Evolutionary conservation across 1,284 basidiomycete genomes (phyloP).

Genomic region (Fistulinella cinereoalba): DNA sequence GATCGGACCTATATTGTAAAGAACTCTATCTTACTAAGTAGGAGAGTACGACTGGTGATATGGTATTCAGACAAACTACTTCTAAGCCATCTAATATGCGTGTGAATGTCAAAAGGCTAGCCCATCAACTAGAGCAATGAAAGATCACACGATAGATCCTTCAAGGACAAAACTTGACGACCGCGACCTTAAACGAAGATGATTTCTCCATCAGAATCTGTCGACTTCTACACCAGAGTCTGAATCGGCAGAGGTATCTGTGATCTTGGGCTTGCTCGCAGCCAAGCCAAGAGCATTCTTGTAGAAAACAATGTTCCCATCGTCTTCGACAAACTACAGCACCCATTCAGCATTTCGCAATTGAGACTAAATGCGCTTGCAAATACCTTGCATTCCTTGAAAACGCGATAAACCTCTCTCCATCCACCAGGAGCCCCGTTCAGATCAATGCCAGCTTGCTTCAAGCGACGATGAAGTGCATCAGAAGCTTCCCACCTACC

Average conservation of each 20-base stretch:
- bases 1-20: not conserved
- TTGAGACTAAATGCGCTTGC: not conserved
- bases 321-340: conserved; percentile 83
- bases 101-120: not conserved
- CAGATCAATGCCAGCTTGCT: conserved; percentile 55
- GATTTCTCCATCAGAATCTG: conserved; percentile 24
- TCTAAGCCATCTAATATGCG: not conserved
- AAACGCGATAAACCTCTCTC: conserved; percentile 75
- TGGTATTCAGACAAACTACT: not conserved
- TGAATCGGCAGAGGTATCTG: conserved; percentile 56
- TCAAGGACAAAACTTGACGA: not conserved
- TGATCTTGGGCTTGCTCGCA: conserved; percentile 59
- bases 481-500: conserved; percentile 86
- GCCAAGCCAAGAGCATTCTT: conserved; percentile 85
- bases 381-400: conserved; percentile 67
- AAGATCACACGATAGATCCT: not conserved
- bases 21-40: not conserved
- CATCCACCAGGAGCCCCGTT: conserved; percentile 71
- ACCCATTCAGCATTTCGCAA: conserved; percentile 15
- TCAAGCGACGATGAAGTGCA: conserved; percentile 82
- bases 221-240: conserved; percentile 87
- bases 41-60: not conserved
- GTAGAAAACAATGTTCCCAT: conserved; percentile 89
- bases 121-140: conserved; percentile 1
- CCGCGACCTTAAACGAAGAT: conserved; percentile 2